Evolutionary conservation across 2,329 filamentous ascomycete species (phyloP).

Genomic region (Clonostachys byssicola): DNA sequence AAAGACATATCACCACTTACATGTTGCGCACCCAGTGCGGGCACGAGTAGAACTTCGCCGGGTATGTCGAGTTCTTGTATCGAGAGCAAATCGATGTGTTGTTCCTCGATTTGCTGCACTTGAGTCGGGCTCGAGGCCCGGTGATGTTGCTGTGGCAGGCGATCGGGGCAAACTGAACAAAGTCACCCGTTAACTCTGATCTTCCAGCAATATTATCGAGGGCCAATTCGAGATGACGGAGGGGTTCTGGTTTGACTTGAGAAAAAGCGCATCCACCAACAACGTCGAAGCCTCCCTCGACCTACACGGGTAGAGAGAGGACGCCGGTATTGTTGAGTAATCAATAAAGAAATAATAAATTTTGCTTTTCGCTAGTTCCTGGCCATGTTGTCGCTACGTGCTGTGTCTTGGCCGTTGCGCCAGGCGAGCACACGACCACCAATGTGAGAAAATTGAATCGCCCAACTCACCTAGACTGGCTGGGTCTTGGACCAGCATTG

Average conservation of each 20-base stretch:
- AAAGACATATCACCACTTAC: slow-evolving; percentile 16
- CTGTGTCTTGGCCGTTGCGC: no score
- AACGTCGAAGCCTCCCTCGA: no score
- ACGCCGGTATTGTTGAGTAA: neutral
- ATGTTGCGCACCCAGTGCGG: slow-evolving; percentile 29
- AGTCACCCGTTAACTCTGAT: neutral
- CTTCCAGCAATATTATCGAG: neutral
- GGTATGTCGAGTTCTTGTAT: slow-evolving; percentile 27
- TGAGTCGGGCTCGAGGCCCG: slow-evolving; percentile 8
- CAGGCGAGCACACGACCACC: no score
- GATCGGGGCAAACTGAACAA: neutral
- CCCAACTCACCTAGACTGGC: slow-evolving; percentile 10
- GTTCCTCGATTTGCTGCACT: slow-evolving; percentile 15
- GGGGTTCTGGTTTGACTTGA: no score
- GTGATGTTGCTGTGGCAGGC: slow-evolving; percentile 6
- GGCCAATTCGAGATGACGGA: neutral
- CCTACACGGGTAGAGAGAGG: neutral
- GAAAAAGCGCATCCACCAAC: no score
- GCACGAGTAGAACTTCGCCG: slow-evolving; percentile 29
- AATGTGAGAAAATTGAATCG: slow-evolving; percentile 6
- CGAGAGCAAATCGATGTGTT: slow-evolving; percentile 30
- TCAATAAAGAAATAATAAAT: neutral
- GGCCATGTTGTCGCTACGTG: neutral
- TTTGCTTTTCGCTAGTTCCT: neutral
- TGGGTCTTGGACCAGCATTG: slow-evolving; percentile 6